These are phyloP conservation scores for Cyclotella kingstonii DNA, from an alignment of 108 stramenopile species.

Conservation along the genomic window DNA sequence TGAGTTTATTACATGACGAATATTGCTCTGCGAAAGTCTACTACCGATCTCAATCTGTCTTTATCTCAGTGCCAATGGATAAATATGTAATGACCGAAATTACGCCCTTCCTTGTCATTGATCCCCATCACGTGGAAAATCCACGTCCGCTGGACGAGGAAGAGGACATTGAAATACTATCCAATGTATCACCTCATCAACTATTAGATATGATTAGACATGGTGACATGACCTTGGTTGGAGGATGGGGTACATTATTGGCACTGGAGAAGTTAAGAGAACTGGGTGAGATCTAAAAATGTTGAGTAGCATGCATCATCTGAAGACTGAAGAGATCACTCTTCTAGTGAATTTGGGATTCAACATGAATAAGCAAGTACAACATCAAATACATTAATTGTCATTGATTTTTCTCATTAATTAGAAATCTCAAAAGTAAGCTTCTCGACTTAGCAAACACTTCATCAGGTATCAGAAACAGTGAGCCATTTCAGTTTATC, in stretches of 20 bases:
- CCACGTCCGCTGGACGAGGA: slow-evolving; percentile 76
- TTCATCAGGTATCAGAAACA: no score
- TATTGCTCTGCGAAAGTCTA: not conserved
- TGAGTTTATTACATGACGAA: slow-evolving; percentile 4
- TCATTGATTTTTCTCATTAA: no score
- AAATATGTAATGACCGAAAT: slow-evolving; percentile 77
- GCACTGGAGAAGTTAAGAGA: slow-evolving; percentile 75
- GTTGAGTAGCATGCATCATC: no score
- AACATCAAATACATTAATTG: no score
- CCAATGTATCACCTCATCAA: slow-evolving; percentile 56
- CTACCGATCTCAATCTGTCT: not conserved
- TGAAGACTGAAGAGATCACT: no score
- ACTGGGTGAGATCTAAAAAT: slow-evolving; percentile 54
- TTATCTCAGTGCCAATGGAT: slow-evolving; percentile 60
- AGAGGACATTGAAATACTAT: slow-evolving; percentile 80
- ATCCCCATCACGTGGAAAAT: slow-evolving; percentile 60
- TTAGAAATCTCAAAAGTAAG: no score
- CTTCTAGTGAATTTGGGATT: no score
- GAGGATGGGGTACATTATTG: slow-evolving; percentile 67
- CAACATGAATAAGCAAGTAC: no score
- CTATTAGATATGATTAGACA: slow-evolving; percentile 56
- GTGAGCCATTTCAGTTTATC: no score
- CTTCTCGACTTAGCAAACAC: no score
- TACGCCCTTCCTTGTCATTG: slow-evolving; percentile 62
- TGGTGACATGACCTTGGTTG: slow-evolving; percentile 82